These are phyloP conservation scores for Chiua virens DNA, from an alignment of 768 basidiomycete genomes.

Conservation along the genomic window DNA sequence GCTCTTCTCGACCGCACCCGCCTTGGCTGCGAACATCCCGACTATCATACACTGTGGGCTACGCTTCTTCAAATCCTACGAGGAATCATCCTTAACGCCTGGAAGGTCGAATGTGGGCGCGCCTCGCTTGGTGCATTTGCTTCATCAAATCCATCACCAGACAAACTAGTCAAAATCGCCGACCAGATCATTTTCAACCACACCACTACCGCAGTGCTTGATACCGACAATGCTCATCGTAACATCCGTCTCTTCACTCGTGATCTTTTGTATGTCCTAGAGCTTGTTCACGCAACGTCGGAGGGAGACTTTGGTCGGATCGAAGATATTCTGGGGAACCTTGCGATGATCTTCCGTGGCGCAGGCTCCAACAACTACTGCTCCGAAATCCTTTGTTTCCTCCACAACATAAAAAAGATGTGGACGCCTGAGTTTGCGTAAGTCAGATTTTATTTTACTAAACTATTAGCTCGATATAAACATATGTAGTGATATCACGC, in stretches of 20 bases:
- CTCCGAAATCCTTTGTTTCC: slow-evolving; percentile 16
- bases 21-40: slow-evolving; percentile 27
- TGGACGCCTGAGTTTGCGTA: slow-evolving; percentile 37
- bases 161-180: slow-evolving; percentile 7
- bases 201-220: background rate
- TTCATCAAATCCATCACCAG: no score
- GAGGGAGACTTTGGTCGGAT: slow-evolving; percentile 34
- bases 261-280: slow-evolving; percentile 32
- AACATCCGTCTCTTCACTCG: slow-evolving; percentile 29
- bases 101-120: no score
- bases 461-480: no score
- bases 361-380: slow-evolving; percentile 22
- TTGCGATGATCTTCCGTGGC: slow-evolving; percentile 19
- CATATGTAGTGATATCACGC: slow-evolving; percentile 33
- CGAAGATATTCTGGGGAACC: slow-evolving; percentile 25
- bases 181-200: slow-evolving; percentile 23
- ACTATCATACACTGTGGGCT: slow-evolving; percentile 1
- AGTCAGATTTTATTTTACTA: background rate
- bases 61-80: slow-evolving; percentile 17
- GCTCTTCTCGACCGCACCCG: slow-evolving; percentile 22
- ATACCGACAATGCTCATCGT: slow-evolving; percentile 19
- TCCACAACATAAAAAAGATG: slow-evolving; percentile 25
- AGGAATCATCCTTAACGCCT: no score
- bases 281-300: slow-evolving; percentile 15
- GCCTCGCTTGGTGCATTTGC: no score